A percentile compares a stretch with the other conserved stretches of the same genome.
Conservation (phyloP, 352 stramenopile species). For the Phytophthora aleatoria region DNA sequence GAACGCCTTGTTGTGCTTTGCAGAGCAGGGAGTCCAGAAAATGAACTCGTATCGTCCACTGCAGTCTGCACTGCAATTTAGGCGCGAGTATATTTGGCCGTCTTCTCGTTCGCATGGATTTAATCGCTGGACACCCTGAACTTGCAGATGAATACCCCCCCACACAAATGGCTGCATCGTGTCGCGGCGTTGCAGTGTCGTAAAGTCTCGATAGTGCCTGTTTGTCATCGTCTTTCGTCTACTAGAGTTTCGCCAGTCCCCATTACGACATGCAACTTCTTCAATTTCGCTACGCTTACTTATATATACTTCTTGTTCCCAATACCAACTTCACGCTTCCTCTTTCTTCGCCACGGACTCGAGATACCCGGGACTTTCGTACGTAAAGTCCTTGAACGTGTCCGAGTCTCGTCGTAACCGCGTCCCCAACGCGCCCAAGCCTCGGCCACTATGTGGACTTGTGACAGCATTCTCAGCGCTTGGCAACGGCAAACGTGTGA, state of each 20-base stretch:
- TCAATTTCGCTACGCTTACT: slow-evolving; percentile 25
- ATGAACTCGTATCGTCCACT: no score
- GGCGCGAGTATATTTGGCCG: no score
- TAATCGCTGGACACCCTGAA: not conserved
- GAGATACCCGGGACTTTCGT: slow-evolving; percentile 73
- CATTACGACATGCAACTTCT: slow-evolving; percentile 23
- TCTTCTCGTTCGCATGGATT: slow-evolving; percentile 1
- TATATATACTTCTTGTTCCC: slow-evolving; percentile 16
- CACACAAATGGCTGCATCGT: not conserved
- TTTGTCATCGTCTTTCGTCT: slow-evolving; percentile 15
- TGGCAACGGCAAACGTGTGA: slow-evolving; percentile 82
- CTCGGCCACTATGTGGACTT: slow-evolving; percentile 21
- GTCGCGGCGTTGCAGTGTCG: slow-evolving; percentile 4
- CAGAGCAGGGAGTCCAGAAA: not conserved
- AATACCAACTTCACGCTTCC: slow-evolving; percentile 14
- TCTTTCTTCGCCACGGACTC: slow-evolving; percentile 53
- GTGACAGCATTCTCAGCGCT: slow-evolving; percentile 53
- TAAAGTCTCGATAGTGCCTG: not conserved
- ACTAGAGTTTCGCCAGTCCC: slow-evolving; percentile 11
- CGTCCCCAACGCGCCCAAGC: slow-evolving; percentile 20
- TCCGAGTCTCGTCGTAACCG: slow-evolving; percentile 61
- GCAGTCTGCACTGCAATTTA: no score
- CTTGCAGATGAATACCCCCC: no score
- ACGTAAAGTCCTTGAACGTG: slow-evolving; percentile 84
- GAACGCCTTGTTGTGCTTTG: not conserved